phyloP scores from a whole-genome alignment of 1,139 yeast genomes.

The Kurtzmaniella quercitrusa region DNA sequence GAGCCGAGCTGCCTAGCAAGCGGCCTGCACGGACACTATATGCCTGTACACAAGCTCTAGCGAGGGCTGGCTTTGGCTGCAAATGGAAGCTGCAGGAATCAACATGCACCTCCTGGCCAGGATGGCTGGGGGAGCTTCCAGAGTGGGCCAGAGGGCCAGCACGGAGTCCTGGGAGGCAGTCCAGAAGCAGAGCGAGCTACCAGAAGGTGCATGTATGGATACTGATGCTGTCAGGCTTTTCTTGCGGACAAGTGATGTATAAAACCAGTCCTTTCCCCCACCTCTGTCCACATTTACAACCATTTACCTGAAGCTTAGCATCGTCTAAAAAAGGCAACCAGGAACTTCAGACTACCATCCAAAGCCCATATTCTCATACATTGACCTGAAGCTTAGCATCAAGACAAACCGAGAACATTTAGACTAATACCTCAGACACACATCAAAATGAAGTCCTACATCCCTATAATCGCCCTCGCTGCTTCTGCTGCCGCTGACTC shows the following conservation, averaged over 20 bases:
- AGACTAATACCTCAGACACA: not conserved
- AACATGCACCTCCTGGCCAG: not conserved
- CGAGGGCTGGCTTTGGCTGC: not conserved
- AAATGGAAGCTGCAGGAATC: not conserved
- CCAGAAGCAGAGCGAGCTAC: not conserved
- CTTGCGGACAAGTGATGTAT: not conserved
- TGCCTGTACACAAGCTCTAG: not conserved
- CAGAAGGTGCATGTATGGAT: not conserved
- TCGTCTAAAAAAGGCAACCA: not conserved
- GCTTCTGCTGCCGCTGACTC: slow-evolving; percentile 22
- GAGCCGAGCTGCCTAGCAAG: too few species aligned
- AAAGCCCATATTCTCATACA: too few species aligned
- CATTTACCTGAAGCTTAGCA: not conserved
- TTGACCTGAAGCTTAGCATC: too few species aligned
- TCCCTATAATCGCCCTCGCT: slow-evolving; percentile 14
- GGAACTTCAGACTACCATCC: too few species aligned
- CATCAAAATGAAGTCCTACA: slow-evolving; percentile 7
- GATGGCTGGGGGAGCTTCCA: not conserved
- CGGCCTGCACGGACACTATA: too few species aligned
- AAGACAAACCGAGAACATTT: too few species aligned
- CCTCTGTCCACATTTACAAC: not conserved
- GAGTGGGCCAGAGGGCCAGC: not conserved
- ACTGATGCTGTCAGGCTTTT: not conserved
- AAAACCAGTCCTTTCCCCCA: not conserved
- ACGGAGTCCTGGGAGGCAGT: not conserved